Evolutionary conservation across 495 filamentous ascomycete species (phyloP).

Genomic region (Hypoxylon intermedium): DNA sequence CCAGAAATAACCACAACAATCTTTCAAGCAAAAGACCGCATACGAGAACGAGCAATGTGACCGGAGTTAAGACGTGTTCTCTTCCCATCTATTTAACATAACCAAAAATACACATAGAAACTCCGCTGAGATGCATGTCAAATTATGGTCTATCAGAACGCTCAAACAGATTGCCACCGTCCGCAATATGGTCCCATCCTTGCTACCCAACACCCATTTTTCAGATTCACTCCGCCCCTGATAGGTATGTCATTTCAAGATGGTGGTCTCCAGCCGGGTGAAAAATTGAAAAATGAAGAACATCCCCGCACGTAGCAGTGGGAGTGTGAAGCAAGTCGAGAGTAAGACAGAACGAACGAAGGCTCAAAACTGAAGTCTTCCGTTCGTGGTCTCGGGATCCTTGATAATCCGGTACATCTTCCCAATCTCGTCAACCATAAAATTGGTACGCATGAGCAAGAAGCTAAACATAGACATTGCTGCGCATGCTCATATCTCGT

Average conservation of each 20-base stretch:
- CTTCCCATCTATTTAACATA: not conserved
- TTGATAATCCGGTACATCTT: slow-evolving; percentile 10
- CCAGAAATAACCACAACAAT: no score
- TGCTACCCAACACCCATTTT: slow-evolving; percentile 20
- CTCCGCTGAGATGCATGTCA: slow-evolving; percentile 37
- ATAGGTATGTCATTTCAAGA: slow-evolving; percentile 8
- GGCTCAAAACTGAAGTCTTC: not conserved
- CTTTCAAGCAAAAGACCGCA: no score
- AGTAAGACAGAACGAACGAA: not conserved
- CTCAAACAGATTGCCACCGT: slow-evolving; percentile 32
- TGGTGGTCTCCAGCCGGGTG: slow-evolving; percentile 5
- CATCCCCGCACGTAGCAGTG: not conserved
- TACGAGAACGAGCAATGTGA: not conserved
- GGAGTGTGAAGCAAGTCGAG: not conserved
- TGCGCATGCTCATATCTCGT: slow-evolving; percentile 30
- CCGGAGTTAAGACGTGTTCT: not conserved
- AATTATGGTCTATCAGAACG: slow-evolving; percentile 40
- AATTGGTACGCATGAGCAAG: slow-evolving; percentile 6
- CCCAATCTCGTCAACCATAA: slow-evolving; percentile 15
- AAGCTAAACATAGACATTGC: slow-evolving; percentile 14
- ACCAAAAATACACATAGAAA: slow-evolving; percentile 29
- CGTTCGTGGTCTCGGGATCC: not conserved
- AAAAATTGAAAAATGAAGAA: not conserved
- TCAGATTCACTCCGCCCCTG: slow-evolving; percentile 15
- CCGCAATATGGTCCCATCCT: slow-evolving; percentile 24